Percentiles rank a stretch among this genome's conserved stretches.
Evolutionary conservation across 176 grass and related monocot genomes (phyloP).

Genomic region (Ensete ventricosum): DNA sequence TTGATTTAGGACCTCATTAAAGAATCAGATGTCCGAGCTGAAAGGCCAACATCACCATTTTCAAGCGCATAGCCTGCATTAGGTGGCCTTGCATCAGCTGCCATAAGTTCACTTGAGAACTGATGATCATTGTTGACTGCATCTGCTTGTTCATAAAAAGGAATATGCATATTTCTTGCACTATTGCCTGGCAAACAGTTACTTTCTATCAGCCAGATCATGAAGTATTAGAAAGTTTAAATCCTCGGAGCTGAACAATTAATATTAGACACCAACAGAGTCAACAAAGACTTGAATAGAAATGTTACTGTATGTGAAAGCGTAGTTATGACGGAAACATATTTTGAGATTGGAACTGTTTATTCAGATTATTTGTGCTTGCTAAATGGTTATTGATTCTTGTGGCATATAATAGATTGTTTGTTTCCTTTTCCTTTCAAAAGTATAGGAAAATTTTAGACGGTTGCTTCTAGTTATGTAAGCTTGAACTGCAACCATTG

Average conservation of each 20-base stretch:
- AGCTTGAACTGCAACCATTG: too few relatives aligned
- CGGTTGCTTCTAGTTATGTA: too few relatives aligned
- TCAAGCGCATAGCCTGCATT: neutral
- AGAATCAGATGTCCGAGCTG: slow-evolving; percentile 8
- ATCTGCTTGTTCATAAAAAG: slow-evolving; percentile 1
- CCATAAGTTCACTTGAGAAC: neutral
- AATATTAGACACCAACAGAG: neutral
- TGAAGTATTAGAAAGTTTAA: neutral
- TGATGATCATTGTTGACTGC: neutral
- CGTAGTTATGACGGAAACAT: neutral
- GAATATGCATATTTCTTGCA: neutral
- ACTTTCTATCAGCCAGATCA: neutral
- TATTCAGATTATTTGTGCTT: neutral
- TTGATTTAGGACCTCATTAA: neutral
- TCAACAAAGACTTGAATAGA: neutral
- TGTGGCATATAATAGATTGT: too few relatives aligned
- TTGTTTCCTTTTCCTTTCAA: too few relatives aligned
- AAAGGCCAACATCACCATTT: neutral
- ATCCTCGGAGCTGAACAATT: too few relatives aligned
- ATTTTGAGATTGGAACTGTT: neutral
- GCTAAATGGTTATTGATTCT: neutral
- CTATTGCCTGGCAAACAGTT: neutral
- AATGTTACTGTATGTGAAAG: neutral
- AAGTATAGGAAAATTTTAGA: too few relatives aligned
- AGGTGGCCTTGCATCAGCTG: neutral